These are phyloP conservation scores for Xylaria cubensis DNA, from an alignment of 495 filamentous ascomycete genomes.

Conservation along the genomic window DNA sequence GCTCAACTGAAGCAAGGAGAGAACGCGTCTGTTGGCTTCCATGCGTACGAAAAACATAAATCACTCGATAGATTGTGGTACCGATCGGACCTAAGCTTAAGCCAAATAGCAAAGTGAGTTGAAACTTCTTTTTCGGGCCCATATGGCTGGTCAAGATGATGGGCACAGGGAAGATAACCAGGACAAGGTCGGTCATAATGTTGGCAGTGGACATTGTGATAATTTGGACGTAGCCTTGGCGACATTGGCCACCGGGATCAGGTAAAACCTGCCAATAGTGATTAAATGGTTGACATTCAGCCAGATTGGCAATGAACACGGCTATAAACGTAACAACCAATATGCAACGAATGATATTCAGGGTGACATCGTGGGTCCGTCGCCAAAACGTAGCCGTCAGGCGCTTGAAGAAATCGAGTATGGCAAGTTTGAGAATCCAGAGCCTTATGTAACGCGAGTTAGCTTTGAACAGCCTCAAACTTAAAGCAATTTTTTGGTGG, in stretches of 20 bases:
- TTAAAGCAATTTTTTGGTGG: neutral
- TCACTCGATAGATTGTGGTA: constrained; percentile 78
- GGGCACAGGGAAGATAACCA: constrained; percentile 87
- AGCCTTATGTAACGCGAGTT: constrained; percentile 60
- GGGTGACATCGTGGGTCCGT: constrained; percentile 67
- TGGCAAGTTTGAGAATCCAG: constrained; percentile 89
- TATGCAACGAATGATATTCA: constrained; percentile 74
- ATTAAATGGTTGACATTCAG: constrained; percentile 82
- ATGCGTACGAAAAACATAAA: constrained; percentile 65
- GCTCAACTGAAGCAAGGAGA: constrained; percentile 77
- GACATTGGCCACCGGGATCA: constrained; percentile 84
- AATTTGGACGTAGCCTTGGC: constrained; percentile 82
- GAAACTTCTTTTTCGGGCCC: constrained; percentile 65
- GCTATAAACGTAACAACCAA: constrained; percentile 78
- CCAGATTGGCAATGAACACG: constrained; percentile 78
- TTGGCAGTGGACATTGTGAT: constrained; percentile 87
- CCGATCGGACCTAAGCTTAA: constrained; percentile 78
- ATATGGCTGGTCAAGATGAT: constrained; percentile 79
- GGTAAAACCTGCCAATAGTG: constrained; percentile 94
- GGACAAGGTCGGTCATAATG: constrained; percentile 83
- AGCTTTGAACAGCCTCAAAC: constrained; percentile 21
- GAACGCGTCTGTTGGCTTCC: constrained; percentile 78
- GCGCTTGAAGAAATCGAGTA: constrained; percentile 88
- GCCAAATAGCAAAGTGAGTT: constrained; percentile 77
- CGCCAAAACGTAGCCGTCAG: constrained; percentile 73